phyloP scores from a whole-genome alignment of 1,284 basidiomycete species.

The Cutaneotrichosporon dermatis region DNA sequence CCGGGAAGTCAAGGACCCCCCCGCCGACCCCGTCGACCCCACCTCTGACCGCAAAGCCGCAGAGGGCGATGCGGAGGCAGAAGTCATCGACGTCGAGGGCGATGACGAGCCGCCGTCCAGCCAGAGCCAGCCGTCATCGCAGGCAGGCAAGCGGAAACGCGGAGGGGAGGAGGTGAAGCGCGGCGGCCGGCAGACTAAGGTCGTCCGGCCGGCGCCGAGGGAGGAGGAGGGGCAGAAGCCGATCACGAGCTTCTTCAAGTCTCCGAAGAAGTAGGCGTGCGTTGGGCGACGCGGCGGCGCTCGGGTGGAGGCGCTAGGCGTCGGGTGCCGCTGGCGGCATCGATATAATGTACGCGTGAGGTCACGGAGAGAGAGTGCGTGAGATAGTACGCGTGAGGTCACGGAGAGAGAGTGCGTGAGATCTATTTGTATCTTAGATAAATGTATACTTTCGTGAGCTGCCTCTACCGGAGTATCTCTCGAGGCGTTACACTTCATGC shows the following conservation, averaged over 20 bases:
- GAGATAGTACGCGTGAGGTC: no score
- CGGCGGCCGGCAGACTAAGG: slow-evolving; percentile 37
- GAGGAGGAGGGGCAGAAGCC: slow-evolving; percentile 31
- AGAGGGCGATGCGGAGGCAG: background rate
- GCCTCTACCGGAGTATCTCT: no score
- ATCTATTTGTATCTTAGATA: no score
- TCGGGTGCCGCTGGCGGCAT: no score
- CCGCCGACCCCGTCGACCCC: background rate
- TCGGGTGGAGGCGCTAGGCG: no score
- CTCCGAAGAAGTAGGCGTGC: slow-evolving; percentile 21
- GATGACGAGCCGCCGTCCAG: background rate
- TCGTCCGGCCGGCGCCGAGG: slow-evolving; percentile 22
- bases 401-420: no score
- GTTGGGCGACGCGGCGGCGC: no score
- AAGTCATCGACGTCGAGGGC: slow-evolving; percentile 1
- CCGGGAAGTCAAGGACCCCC: background rate
- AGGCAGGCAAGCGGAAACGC: background rate
- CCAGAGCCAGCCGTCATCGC: background rate
- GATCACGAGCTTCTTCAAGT: slow-evolving; percentile 39
- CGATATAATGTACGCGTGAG: no score
- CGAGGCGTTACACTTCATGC: no score
- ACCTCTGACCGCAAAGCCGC: background rate
- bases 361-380: no score
- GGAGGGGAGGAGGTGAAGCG: slow-evolving; percentile 8
- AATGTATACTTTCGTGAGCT: no score